Base-by-base conservation (phyloP, 805 yeast species). In the Yarrowia hollandica region DNA sequence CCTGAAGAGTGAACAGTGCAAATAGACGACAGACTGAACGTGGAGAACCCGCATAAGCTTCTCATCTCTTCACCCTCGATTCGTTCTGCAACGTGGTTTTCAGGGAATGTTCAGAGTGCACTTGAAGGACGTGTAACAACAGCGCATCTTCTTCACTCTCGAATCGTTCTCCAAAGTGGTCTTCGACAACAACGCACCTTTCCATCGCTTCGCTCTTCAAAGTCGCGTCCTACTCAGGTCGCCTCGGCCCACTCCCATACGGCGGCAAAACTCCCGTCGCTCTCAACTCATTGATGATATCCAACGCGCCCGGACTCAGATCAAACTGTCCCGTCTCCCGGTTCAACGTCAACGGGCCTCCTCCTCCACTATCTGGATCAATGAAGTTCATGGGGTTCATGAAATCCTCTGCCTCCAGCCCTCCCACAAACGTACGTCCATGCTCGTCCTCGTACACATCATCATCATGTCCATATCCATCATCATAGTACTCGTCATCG, bases 321-420 rank as follows among this genome's bases (percentile, higher is more conserved):
- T 41, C 48, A 41, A 26, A 41, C 23, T 16, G 22, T 4, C 48
- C 48, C 1, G 48, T 41, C 11, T 26, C 33, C 11, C 33, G 31
- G 11, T 41, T 41, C 16, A 25, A 3, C 48, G 33, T 26, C 22
- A 25, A 5, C 9, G 30, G 31, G 1, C 46, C 46, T 2, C n/a
- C 9, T 10, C 28, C 44, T 23, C 44, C 44, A 9, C 19, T 22
- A 5, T 38, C 28, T 5, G 28, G 44, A 38, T 38, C 44, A 22
- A 41, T 23, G 46, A 14, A 39, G 30, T n/a, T 39, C 33, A 25
- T 25, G 22, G 48, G 44, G 19, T 38, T 38, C 28, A 23, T 38
- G 12, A 41, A 41, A 11, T 41, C 48, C n/a, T 41, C 48, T 3
- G 5, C 30, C 8, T 42, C 50, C 12, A 39, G 21, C 10, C 46